Evolutionary conservation across 208 protist species (phyloP).

Genomic region (Trypanosoma melophagium): DNA sequence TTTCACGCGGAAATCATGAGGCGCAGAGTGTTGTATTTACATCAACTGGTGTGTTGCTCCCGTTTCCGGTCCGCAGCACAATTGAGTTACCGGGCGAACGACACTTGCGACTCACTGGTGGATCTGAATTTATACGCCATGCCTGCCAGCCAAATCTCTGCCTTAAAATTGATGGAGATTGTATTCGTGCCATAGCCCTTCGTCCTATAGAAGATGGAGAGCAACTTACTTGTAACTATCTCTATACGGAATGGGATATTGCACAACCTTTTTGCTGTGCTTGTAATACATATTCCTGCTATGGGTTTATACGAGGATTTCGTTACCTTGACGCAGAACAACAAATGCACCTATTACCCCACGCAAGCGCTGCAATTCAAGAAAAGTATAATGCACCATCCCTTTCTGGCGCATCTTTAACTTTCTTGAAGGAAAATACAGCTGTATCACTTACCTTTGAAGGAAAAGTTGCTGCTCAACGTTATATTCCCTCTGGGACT

Average conservation of each 20-base stretch:
- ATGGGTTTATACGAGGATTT: conserved; percentile 82
- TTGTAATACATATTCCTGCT: conserved; percentile 81
- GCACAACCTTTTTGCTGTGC: conserved; percentile 76
- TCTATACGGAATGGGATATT: conserved; percentile 87
- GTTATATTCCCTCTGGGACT: conserved; percentile 54
- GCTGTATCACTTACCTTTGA: conserved; percentile 36
- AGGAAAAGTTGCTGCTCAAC: conserved; percentile 53
- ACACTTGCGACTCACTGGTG: conserved; percentile 76
- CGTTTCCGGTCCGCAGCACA: conserved; percentile 76
- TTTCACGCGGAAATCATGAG: conserved; percentile 44
- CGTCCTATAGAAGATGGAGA: conserved; percentile 75
- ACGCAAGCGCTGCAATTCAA: conserved; percentile 61
- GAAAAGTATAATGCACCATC: conserved; percentile 60
- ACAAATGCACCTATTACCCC: conserved; percentile 65
- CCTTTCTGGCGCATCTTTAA: conserved; percentile 34
- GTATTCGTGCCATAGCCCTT: conserved; percentile 66
- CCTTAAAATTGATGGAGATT: conserved; percentile 66
- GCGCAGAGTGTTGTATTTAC: conserved; percentile 58
- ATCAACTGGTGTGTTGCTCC: conserved; percentile 65
- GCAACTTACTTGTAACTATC: conserved; percentile 83
- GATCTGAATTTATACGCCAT: conserved; percentile 79
- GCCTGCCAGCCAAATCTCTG: conserved; percentile 83
- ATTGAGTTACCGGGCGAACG: conserved; percentile 68
- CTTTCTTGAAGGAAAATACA: conserved; percentile 29
- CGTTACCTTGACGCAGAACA: conserved; percentile 68